Base-by-base conservation (phyloP, 164 flowering plant species). In the Sedum album region DNA sequence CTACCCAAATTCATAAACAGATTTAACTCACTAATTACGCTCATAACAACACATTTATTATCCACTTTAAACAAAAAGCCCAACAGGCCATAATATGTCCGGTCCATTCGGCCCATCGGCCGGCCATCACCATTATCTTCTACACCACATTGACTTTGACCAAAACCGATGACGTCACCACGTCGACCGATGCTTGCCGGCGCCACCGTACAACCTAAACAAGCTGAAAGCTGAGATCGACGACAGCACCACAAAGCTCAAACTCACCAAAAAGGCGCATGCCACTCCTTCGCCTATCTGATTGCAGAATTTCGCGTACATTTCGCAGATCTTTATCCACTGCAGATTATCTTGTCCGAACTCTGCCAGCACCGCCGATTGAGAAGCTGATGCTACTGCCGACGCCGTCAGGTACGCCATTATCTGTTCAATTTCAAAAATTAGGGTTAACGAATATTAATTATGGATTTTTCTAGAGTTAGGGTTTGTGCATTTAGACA, bases 231-330 rank as follows among this genome's bases (percentile, higher is more conserved):
- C 94, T 17, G 97, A 94, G 21, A 94, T 79, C 49, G 80, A 83
- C 30, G 98, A 81, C 30, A 89, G 66, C 6, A 78, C 72, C 25
- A 84, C 82, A 82, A 77, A 83, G 69, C 88, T 71, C 10, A 93
- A 75, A 67, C 88, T 74, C 31, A 76, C 95, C 23, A 87, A 21
- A 35, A 86, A 28, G 0, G 95, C 77, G 60, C 82, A 79, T 23
- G 80, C 93, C 3, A 94, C 69, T n/a, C 97, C 97, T 63, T 88
- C 95, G 14, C 93, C 98, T 1, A 82, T 85, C 80, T 86, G 96
- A 79, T 80, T 91, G 71, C 97, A 94, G 71, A 89, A 94, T 71
- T 89, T 88, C 31, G 79, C 85, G 61, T 86, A 94, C 84, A 94
- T 75, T 31, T 71, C 68, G 75, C 98, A 91, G 48, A 81, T 75